These are phyloP conservation scores for Fraxinus excelsior DNA, from an alignment of 257 asterid species.

Conservation along the genomic window DNA sequence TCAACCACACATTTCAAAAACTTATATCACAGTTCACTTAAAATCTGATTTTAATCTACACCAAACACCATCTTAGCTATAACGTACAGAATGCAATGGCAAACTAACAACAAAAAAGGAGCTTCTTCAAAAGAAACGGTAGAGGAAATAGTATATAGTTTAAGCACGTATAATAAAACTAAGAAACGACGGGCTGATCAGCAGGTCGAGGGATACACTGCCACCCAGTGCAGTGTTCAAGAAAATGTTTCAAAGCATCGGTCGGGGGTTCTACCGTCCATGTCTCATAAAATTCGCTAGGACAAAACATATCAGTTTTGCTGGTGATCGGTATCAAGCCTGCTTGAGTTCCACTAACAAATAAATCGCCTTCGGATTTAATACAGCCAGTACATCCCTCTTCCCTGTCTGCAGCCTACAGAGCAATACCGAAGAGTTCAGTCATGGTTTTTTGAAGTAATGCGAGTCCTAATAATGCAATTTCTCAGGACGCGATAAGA, in stretches of 20 bases:
- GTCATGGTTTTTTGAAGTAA: neutral
- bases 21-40: too few relatives aligned
- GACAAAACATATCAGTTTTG: slow-evolving; percentile 47
- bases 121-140: neutral
- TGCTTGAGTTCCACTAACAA: slow-evolving; percentile 52
- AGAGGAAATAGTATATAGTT: neutral
- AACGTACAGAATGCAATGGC: too few relatives aligned
- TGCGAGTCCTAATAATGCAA: neutral
- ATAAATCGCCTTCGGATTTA: slow-evolving; percentile 74
- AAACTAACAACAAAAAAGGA: neutral
- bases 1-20: too few relatives aligned
- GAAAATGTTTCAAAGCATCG: slow-evolving; percentile 56
- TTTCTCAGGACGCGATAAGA: neutral
- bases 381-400: slow-evolving; percentile 65
- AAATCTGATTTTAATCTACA: too few relatives aligned
- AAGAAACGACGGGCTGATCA: slow-evolving; percentile 35
- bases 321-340: slow-evolving; percentile 44
- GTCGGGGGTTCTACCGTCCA: slow-evolving; percentile 71
- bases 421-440: neutral
- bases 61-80: too few relatives aligned
- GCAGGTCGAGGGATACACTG: slow-evolving; percentile 46
- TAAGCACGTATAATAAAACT: neutral
- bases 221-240: slow-evolving; percentile 74
- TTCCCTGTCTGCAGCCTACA: slow-evolving; percentile 71
- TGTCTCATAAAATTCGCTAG: slow-evolving; percentile 47